These are phyloP conservation scores for Aspergillus hiratsukae DNA, from an alignment of 2,329 filamentous ascomycete genomes.

Conservation along the genomic window DNA sequence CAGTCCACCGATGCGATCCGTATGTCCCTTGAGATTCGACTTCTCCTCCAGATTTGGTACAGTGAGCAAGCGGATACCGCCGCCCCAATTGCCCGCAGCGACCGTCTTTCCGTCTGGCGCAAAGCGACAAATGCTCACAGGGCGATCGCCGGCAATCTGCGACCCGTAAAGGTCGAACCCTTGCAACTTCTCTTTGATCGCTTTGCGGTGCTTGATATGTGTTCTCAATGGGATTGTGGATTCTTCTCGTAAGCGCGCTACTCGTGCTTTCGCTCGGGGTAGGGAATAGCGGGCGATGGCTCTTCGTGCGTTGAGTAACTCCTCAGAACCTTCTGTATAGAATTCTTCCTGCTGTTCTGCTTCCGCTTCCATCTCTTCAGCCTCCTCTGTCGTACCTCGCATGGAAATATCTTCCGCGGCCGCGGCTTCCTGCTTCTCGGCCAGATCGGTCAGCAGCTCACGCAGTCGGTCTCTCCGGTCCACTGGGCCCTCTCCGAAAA, in stretches of 20 bases:
- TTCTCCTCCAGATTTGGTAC: slow-evolving; percentile 78
- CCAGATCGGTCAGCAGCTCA: slow-evolving; percentile 69
- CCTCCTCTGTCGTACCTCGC: slow-evolving; percentile 45
- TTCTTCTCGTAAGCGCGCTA: slow-evolving; percentile 74
- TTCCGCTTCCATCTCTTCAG: slow-evolving; percentile 55
- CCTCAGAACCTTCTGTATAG: slow-evolving; percentile 76
- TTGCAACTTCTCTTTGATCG: slow-evolving; percentile 74
- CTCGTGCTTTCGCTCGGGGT: slow-evolving; percentile 70
- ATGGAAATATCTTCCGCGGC: slow-evolving; percentile 50
- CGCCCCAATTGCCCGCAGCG: slow-evolving; percentile 89
- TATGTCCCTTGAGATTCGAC: slow-evolving; percentile 74
- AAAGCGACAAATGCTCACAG: slow-evolving; percentile 88
- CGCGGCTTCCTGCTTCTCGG: slow-evolving; percentile 54
- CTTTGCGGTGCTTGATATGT: slow-evolving; percentile 88
- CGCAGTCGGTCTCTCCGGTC: slow-evolving; percentile 84
- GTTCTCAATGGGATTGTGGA: slow-evolving; percentile 78
- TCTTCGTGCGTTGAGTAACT: slow-evolving; percentile 69
- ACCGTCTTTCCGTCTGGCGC: slow-evolving; percentile 78
- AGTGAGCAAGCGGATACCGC: slow-evolving; percentile 78
- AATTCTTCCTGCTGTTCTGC: slow-evolving; percentile 87
- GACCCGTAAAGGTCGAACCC: slow-evolving; percentile 89
- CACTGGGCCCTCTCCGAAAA: slow-evolving; percentile 84
- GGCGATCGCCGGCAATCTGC: slow-evolving; percentile 85
- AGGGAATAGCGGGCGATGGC: slow-evolving; percentile 80
- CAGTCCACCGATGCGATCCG: slow-evolving; percentile 81